Conservation (phyloP, 306 rosid species). For the Lithocarpus polystachyus region DNA sequence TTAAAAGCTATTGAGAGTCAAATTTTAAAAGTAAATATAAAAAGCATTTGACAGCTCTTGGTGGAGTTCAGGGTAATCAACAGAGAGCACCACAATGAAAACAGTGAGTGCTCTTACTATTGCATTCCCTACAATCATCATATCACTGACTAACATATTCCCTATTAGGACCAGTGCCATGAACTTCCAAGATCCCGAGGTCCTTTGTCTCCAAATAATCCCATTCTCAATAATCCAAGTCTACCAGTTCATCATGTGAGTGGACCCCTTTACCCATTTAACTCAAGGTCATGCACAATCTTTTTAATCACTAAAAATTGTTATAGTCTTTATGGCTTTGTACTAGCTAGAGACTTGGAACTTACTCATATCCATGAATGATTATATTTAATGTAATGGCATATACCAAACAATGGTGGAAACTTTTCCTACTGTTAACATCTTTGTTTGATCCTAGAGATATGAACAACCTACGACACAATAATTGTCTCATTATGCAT, state of each 20-base stretch:
- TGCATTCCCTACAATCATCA: constrained; percentile 25
- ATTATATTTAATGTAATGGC: background rate
- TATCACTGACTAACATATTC: constrained; percentile 12
- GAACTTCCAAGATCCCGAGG: background rate
- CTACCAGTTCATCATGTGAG: background rate
- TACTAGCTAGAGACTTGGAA: background rate
- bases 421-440: background rate
- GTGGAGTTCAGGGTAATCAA: constrained; percentile 20
- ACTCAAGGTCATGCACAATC: background rate
- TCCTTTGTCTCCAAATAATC: background rate
- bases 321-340: too few relatives aligned
- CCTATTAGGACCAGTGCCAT: constrained; percentile 10
- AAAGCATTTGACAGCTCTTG: background rate
- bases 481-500: too few relatives aligned
- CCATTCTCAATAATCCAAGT: too few relatives aligned
- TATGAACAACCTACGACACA: background rate
- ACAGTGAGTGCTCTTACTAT: background rate
- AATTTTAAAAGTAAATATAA: constrained; percentile 5
- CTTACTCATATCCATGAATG: background rate
- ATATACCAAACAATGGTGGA: constrained; percentile 2
- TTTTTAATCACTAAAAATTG: background rate
- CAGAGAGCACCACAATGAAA: constrained; percentile 16
- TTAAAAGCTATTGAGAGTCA: constrained; percentile 18
- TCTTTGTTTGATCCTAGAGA: constrained; percentile 29
- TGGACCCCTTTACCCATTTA: background rate